These are phyloP conservation scores for Candida pseudoglaebosa DNA, from an alignment of 805 yeast species.

Conservation along the genomic window DNA sequence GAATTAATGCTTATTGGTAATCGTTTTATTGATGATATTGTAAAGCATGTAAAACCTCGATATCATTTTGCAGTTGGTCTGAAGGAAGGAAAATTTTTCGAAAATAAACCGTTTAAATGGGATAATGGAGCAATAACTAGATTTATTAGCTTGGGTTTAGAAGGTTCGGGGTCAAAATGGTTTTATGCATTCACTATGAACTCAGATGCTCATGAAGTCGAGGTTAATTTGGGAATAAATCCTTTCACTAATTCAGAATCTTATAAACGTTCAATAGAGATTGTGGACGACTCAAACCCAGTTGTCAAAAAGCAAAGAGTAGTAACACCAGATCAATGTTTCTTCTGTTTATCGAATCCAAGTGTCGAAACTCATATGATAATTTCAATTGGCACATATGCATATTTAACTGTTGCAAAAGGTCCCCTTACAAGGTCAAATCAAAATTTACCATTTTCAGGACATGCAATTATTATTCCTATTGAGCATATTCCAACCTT, in stretches of 20 bases:
- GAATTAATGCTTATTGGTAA: conserved; percentile 44
- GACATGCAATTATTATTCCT: conserved; percentile 80
- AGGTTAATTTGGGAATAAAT: conserved; percentile 14
- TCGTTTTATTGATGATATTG: conserved; percentile 41
- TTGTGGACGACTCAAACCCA: conserved; percentile 5
- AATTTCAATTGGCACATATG: conserved; percentile 61
- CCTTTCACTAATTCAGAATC: conserved; percentile 19
- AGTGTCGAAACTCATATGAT: conserved; percentile 76
- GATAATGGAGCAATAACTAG: conserved; percentile 46
- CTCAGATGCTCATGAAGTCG: conserved; percentile 9
- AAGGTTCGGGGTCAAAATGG: conserved; percentile 57
- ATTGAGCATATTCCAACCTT: conserved; percentile 60
- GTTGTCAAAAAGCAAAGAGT: conserved; percentile 21
- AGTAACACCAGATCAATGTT: conserved; percentile 63
- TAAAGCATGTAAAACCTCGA: conserved; percentile 48
- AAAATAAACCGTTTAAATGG: conserved; percentile 60
- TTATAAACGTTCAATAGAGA: conserved; percentile 13
- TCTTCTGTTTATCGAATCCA: conserved; percentile 81
- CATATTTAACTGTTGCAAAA: conserved; percentile 75
- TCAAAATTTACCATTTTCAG: conserved; percentile 54
- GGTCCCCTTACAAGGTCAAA: conserved; percentile 71
- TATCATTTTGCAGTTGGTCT: conserved; percentile 64
- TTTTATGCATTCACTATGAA: conserved; percentile 61
- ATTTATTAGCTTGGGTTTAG: conserved; percentile 61
- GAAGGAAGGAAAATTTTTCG: conserved; percentile 45